Base-by-base conservation (phyloP, 2,329 filamentous ascomycete species). In the Zymoseptoria ardabiliae region DNA sequence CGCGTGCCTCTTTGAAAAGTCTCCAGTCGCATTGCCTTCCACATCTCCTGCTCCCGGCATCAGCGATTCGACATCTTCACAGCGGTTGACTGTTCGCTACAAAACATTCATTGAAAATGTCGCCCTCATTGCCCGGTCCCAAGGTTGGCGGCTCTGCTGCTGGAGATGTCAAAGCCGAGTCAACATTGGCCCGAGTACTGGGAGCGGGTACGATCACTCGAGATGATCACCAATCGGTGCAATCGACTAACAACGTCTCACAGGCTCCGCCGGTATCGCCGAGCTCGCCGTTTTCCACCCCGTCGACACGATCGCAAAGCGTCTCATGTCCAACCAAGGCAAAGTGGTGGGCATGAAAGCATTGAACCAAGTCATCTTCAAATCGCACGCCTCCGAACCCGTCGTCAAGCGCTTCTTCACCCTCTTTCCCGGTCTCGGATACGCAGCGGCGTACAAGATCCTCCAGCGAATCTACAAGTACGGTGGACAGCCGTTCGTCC, bases 391-490 rank as follows among this genome's bases (percentile, higher is more conserved):
- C 66, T 71, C 77, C 61, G 92, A 90, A 25, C 75, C 91, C 5
- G 68, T 83, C 30, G 82, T 82, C 58, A 81, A 80, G 69, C 97
- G 97, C 75, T 97, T 97, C 77, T 83, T 97, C 72, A 97, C 93
- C 50, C 84, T 99, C 53, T 99, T 99, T 80, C 94, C 94, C 30
- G 94, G 94, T 72, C 84, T 99, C 61, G 94, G 94, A 72, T 99
- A 99, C 76, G 94, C 94, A 59, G 94, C 94, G 58, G 92, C 92
- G 63, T 99, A 99, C 83, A 99, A 99, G 84, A 87, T 97, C 63
- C 85, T 96, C 58, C 94, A 99, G 83, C 84, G 94, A 75, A 86
- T 99, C 74, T 99, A 99, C 84, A 99, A 99, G 80, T 99, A 97
- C 73, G 94, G 94, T 67, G 94, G 94, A 55, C 94, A 99, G 80